phyloP scores from a whole-genome alignment of 2,329 filamentous ascomycete genomes.

The Arthrobotrys conoides region DNA sequence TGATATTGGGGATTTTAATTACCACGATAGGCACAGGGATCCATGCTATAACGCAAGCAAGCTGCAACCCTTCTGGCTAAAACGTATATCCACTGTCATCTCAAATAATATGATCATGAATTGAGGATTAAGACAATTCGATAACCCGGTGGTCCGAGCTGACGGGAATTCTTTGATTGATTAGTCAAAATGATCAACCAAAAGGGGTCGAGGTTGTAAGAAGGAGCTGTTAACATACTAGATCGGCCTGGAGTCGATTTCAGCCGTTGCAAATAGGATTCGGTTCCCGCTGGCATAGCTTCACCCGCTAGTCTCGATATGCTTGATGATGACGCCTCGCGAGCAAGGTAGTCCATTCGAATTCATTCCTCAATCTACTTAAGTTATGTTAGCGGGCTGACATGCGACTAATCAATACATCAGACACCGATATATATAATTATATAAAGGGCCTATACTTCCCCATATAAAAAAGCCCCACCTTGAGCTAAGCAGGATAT shows the following conservation, averaged over 20 bases:
- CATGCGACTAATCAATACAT: background rate
- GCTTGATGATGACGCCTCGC: background rate
- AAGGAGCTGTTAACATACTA: too few relatives aligned
- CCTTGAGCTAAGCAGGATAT: background rate
- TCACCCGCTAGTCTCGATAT: background rate
- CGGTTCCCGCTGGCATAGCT: background rate
- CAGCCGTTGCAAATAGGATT: background rate
- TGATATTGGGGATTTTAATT: background rate
- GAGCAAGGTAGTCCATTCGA: background rate
- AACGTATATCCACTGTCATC: background rate
- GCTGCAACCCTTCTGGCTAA: constrained; percentile 3
- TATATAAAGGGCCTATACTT: background rate
- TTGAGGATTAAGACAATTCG: background rate
- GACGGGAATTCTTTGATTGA: background rate
- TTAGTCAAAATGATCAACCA: background rate
- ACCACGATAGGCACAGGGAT: constrained; percentile 19
- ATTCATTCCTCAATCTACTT: too few relatives aligned
- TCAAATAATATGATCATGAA: constrained; percentile 10
- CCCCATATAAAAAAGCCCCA: background rate
- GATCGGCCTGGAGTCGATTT: background rate
- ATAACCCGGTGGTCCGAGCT: background rate
- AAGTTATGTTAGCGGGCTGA: too few relatives aligned
- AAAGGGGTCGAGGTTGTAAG: background rate
- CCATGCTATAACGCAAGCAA: background rate
- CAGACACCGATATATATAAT: background rate